Evolutionary conservation across 495 filamentous ascomycete genomes (phyloP).

Genomic region (Podospora pseudopauciseta): DNA sequence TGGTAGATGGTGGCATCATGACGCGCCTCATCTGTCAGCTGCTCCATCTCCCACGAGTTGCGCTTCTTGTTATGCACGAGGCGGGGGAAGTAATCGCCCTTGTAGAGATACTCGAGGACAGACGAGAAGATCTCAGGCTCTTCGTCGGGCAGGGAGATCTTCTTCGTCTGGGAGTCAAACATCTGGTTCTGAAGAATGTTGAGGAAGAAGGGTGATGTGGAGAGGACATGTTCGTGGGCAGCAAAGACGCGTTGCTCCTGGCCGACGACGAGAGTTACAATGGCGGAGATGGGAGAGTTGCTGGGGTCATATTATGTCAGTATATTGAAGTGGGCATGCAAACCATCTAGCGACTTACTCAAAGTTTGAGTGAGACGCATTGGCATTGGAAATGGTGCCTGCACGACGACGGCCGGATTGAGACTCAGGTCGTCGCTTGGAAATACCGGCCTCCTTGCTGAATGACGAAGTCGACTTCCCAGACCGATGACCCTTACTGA

Average conservation of each 20-base stretch:
- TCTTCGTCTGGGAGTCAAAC: constrained; percentile 60
- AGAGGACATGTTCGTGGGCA: constrained; percentile 82
- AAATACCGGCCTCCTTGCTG: constrained; percentile 43
- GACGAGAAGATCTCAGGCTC: constrained; percentile 87
- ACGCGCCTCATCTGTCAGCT: constrained; percentile 42
- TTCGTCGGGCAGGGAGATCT: constrained; percentile 77
- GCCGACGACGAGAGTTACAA: constrained; percentile 78
- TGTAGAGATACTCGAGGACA: constrained; percentile 88
- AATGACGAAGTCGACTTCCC: constrained; percentile 46
- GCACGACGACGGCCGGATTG: constrained; percentile 33
- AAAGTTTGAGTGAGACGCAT: constrained; percentile 26
- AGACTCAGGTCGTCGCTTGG: constrained; percentile 43
- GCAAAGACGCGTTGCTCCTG: constrained; percentile 79
- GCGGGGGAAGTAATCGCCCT: constrained; percentile 82
- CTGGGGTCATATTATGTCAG: constrained; percentile 35
- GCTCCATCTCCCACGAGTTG: constrained; percentile 70
- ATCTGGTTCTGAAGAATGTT: constrained; percentile 58
- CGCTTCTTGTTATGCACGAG: constrained; percentile 65
- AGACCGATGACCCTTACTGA: constrained; percentile 38
- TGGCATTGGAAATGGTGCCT: constrained; percentile 34
- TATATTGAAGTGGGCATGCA: not conserved
- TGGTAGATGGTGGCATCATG: constrained; percentile 68
- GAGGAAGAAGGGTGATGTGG: constrained; percentile 72
- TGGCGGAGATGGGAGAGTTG: constrained; percentile 57
- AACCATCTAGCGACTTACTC: constrained; percentile 28